A percentile compares a stretch with the other conserved stretches of the same genome.
Conservation (phyloP, 2,329 filamentous ascomycete genomes). For the Gaeumannomyces tritici region DNA sequence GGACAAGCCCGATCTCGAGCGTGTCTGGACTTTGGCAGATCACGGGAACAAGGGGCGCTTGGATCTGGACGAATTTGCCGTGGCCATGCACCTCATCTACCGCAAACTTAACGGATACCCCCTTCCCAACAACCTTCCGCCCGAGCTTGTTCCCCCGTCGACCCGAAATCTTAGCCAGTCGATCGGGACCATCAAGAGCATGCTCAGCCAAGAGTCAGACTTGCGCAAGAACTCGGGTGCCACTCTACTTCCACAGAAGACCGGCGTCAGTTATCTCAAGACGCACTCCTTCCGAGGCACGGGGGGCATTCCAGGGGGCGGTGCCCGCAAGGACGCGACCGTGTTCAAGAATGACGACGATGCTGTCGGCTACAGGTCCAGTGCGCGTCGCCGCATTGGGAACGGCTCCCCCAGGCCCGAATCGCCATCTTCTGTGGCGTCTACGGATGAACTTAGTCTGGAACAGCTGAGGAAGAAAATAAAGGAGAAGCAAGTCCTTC, state of each 20-base stretch:
- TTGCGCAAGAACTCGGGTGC: constrained; percentile 82
- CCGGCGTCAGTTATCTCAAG: constrained; percentile 97
- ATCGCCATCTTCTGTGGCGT: constrained; percentile 57
- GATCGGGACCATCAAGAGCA: constrained; percentile 82
- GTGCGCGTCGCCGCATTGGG: constrained; percentile 75
- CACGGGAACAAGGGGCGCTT: constrained; percentile 89
- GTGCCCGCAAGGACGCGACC: constrained; percentile 78
- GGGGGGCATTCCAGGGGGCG: constrained; percentile 43
- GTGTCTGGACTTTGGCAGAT: constrained; percentile 90
- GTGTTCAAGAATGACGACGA: constrained; percentile 97
- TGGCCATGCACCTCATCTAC: constrained; percentile 99
- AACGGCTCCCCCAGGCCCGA: constrained; percentile 71
- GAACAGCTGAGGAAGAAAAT: constrained; percentile 91
- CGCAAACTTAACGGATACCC: constrained; percentile 94
- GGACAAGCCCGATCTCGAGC: constrained; percentile 80
- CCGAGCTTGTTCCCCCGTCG: constrained; percentile 89
- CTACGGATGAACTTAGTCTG: constrained; percentile 71
- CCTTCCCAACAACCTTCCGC: constrained; percentile 74
- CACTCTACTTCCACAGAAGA: constrained; percentile 85
- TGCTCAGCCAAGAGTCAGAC: constrained; percentile 85
- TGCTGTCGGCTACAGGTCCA: constrained; percentile 84
- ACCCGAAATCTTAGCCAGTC: constrained; percentile 89
- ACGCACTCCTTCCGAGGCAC: constrained; percentile 78
- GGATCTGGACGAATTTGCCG: constrained; percentile 94
- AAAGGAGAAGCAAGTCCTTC: constrained; percentile 82